Evolutionary conservation across 2,329 filamentous ascomycete species (phyloP), one percentile per base, ranked within the genome.

Genomic region (Elsinoe ampelina): DNA sequence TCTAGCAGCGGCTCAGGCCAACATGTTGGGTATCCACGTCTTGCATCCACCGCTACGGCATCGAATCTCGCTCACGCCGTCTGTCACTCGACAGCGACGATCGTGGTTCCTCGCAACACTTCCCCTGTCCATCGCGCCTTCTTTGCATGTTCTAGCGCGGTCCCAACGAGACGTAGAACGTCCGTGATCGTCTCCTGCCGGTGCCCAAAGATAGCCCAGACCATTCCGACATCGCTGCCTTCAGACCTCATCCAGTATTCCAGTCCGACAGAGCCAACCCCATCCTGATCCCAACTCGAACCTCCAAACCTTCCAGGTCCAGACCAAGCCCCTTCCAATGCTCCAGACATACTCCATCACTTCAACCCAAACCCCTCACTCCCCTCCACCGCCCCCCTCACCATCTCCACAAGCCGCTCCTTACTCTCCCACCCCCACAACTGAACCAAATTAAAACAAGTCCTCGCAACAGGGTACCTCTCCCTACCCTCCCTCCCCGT

Each of bases 331-430:
- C 17, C 22, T 22, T 22, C 5, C 22, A 22, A 22, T 22, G 5
- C 22, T 22, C 22, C 22, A 22, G 22, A 22, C 22, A 2, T 22
- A 22, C 22, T 22, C 22, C 22, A 22, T 22, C 68, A 92, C 69
- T 91, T 93, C 69, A 96, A 76, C 32, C 90, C 90, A 77, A 96
- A 96, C 2, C 91, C 91, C 69, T 95, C 89, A 66, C 90, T 95
- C 70, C 91, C 89, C 61, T 82, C 76, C n/a, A 95, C 89, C 3
- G 91, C 91, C 60, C 82, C 80, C 89, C 90, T 95, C 32, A 96
- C 73, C 74, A 84, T 83, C 54, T 71, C 73, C 68, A 89, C 85
- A 58, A 95, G 69, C 62, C 80, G 84, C 66, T 83, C 78, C 63
- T 78, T 81, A 2, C 80, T 82, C 35, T 71, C 68, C 70, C 92